These are phyloP conservation scores for Coccomyxa sp. DNA, from an alignment of 139 green algal genomes.

Conservation along the genomic window DNA sequence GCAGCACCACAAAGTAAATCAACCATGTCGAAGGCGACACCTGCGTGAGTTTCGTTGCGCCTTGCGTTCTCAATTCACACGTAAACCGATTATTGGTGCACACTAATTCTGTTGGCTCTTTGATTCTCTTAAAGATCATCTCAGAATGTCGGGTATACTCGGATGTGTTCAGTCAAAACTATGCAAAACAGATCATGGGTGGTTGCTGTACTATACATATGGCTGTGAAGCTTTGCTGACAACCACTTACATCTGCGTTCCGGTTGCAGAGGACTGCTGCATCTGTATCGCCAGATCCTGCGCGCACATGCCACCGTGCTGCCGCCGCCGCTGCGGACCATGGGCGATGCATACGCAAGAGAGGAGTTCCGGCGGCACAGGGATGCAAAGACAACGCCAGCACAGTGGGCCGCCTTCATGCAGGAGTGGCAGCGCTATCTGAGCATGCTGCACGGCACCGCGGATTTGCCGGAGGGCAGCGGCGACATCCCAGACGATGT, in stretches of 20 bases:
- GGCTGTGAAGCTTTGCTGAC: too few species aligned
- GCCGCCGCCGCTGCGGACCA: slow-evolving; percentile 51
- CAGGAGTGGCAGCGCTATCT: slow-evolving; percentile 65
- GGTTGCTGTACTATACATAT: too few species aligned
- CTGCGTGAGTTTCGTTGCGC: background rate
- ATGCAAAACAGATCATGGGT: too few species aligned
- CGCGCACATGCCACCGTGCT: slow-evolving; percentile 57
- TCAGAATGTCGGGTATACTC: too few species aligned
- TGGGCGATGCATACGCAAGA: slow-evolving; percentile 63
- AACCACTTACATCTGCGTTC: too few species aligned
- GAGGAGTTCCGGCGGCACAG: slow-evolving; percentile 67
- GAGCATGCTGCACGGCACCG: slow-evolving; percentile 37
- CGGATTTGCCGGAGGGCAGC: slow-evolving; percentile 18
- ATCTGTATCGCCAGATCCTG: slow-evolving; percentile 63
- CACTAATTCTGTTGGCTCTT: too few species aligned
- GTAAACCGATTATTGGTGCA: background rate
- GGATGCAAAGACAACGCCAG: slow-evolving; percentile 37
- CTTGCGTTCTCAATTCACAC: background rate
- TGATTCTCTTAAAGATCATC: too few species aligned
- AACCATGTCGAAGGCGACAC: background rate
- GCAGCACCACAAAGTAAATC: background rate
- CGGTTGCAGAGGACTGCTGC: slow-evolving; percentile 1
- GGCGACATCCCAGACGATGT: slow-evolving; percentile 31
- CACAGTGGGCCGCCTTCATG: slow-evolving; percentile 68
- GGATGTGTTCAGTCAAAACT: too few species aligned